A percentile compares a stretch with the other conserved stretches of the same genome.
These are phyloP conservation scores for Salix exigua DNA, from an alignment of 345 rosid genomes.

Conservation along the genomic window DNA sequence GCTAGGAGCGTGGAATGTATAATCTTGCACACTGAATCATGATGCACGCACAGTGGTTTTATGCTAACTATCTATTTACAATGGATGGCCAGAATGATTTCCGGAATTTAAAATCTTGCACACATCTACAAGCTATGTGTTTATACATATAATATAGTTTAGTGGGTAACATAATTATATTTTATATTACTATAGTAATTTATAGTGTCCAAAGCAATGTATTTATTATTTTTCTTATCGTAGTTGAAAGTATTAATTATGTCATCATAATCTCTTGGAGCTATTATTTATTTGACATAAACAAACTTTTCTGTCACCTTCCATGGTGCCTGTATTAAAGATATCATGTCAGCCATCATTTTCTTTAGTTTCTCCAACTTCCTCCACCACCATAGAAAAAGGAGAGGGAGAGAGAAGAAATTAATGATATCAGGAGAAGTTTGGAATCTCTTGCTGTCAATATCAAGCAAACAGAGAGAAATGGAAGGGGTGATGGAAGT, in stretches of 20 bases:
- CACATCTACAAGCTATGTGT: not conserved
- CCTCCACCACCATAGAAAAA: conserved; percentile 7
- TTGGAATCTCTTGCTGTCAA: conserved; percentile 10
- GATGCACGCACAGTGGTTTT: not conserved
- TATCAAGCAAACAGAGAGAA: not conserved
- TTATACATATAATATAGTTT: not conserved
- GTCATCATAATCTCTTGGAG: not conserved
- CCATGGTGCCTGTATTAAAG: not conserved
- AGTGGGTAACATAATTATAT: not conserved
- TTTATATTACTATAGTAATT: not conserved
- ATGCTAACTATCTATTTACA: not conserved
- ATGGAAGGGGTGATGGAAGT: not conserved
- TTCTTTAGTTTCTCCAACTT: conserved; percentile 5
- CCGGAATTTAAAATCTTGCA: not conserved
- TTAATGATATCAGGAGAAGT: conserved; percentile 1
- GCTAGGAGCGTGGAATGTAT: not conserved
- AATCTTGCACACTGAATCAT: not conserved
- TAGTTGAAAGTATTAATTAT: not conserved
- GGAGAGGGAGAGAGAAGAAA: not conserved
- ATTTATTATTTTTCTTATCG: too few relatives aligned
- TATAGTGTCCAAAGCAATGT: not conserved
- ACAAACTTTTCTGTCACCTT: not conserved
- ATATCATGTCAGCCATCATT: conserved; percentile 21
- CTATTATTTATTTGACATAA: not conserved
- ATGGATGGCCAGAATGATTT: not conserved